A percentile compares a stretch with the other conserved stretches of the same genome.
Evolutionary conservation across 345 rosid genomes (phyloP).

Genomic region (Viola odorata): DNA sequence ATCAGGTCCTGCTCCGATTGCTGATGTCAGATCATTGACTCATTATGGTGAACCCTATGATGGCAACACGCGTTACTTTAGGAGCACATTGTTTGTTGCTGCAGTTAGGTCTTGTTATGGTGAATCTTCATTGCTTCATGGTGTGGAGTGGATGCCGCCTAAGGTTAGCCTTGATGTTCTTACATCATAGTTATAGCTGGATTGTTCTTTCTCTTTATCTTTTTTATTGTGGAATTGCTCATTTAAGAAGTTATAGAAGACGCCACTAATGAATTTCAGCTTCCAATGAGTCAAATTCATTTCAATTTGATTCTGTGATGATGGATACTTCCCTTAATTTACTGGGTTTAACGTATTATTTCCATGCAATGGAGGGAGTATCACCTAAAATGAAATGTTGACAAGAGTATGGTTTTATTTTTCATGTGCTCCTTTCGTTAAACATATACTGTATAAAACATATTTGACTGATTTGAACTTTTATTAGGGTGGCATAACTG

Average conservation of each 20-base stretch:
- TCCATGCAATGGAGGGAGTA: not conserved
- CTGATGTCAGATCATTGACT: constrained; percentile 88
- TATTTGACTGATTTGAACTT: constrained; percentile 11
- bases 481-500: constrained; percentile 81
- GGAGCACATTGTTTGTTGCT: constrained; percentile 85
- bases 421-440: not conserved
- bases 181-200: too few species aligned
- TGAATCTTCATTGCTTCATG: constrained; percentile 95
- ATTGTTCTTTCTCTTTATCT: not conserved
- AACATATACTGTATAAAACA: constrained; percentile 6
- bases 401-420: not conserved
- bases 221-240: constrained; percentile 8
- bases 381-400: constrained; percentile 9
- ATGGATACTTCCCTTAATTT: not conserved
- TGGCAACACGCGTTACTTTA: constrained; percentile 88
- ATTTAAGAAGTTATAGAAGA: constrained; percentile 1
- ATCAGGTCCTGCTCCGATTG: constrained; percentile 74
- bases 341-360: constrained; percentile 4
- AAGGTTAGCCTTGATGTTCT: constrained; percentile 39
- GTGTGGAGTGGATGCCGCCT: constrained; percentile 99
- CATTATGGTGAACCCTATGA: constrained; percentile 99
- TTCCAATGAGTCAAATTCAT: not conserved
- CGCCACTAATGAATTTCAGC: constrained; percentile 10
- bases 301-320: not conserved
- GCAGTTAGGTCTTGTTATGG: constrained; percentile 91